Base-by-base conservation (phyloP, 805 yeast species). In the Ascoidea rubescens region DNA sequence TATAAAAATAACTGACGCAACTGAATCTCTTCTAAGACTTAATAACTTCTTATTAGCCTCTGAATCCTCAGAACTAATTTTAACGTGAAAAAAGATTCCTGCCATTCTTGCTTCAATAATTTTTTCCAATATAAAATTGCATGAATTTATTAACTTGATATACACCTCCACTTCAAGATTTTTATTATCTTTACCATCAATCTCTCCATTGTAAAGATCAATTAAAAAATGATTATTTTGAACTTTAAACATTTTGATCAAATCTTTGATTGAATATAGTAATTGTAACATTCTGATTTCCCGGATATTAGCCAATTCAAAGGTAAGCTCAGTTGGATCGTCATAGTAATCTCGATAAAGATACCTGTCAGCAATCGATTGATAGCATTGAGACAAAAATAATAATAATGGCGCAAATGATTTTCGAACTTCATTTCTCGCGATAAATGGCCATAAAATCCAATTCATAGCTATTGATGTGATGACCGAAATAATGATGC, bases 221-320 rank as follows among this genome's bases (percentile, higher is more conserved):
- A 69, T 60, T 31, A 66, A 60, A 14, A 37, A 37, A 37, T 37
- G 43, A 8, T 64, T 64, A 30, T 71, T 67, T 53, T 75, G 77
- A 5, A 60, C 61, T 17, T 58, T 55, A 0, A 75, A 68, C 55
- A 64, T 66, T 12, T 55, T 51, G 21, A 75, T 52, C 14, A 75
- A 53, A 7, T 67, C 68, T 50, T 62, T 63, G 14, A 73, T 60
- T 0, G 77, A 74, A 16, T 60, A 62, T 8, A 73, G 56, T 53
- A 68, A 67, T 56, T 73, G 76, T 1, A 74, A 66, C 62, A 75
- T 64, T 59, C 79, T 66, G 8, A 73, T 72, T 57, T 75, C 79
- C 52, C 78, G 63, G 37, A 73, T 71, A 53, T 69, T 72, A 0
- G 76, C 71, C 48, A 71, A 60, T 48, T 69, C 70, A 43, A 72